Evolutionary conservation across 192 early-diverging fungal genomes (phyloP).

Genomic region (Diversispora epigaea): DNA sequence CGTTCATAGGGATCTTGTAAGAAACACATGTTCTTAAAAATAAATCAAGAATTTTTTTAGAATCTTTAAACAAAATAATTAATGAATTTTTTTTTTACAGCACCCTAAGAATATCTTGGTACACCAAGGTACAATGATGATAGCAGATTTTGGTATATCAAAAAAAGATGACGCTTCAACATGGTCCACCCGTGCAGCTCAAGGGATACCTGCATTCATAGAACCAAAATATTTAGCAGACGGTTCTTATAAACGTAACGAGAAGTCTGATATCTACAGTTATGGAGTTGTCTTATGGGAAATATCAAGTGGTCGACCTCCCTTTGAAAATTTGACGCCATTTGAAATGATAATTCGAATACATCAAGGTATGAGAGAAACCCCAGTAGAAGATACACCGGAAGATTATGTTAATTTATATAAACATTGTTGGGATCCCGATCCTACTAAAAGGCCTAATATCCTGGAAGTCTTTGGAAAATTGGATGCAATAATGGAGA

Average conservation of each 20-base stretch:
- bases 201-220: background rate
- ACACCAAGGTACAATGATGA: background rate
- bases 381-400: conserved; percentile 38
- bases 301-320: conserved; percentile 37
- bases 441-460: conserved; percentile 34
- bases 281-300: conserved; percentile 43
- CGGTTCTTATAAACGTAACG: background rate
- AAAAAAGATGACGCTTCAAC: background rate
- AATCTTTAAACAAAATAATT: background rate
- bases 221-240: background rate
- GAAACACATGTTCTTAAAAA: background rate
- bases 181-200: background rate
- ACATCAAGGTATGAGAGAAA: conserved; percentile 38
- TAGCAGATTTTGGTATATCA: background rate
- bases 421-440: conserved; percentile 39
- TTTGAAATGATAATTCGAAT: conserved; percentile 37
- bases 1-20: conserved; percentile 36
- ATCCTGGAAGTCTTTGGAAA: conserved; percentile 24
- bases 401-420: conserved; percentile 35
- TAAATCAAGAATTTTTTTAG: background rate
- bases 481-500: no score
- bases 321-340: conserved; percentile 34
- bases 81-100: background rate
- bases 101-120: background rate
- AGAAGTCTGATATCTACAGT: conserved; percentile 36